Conservation (phyloP, 2,329 filamentous ascomycete genomes). For the Clarireedia homoeocarpa region DNA sequence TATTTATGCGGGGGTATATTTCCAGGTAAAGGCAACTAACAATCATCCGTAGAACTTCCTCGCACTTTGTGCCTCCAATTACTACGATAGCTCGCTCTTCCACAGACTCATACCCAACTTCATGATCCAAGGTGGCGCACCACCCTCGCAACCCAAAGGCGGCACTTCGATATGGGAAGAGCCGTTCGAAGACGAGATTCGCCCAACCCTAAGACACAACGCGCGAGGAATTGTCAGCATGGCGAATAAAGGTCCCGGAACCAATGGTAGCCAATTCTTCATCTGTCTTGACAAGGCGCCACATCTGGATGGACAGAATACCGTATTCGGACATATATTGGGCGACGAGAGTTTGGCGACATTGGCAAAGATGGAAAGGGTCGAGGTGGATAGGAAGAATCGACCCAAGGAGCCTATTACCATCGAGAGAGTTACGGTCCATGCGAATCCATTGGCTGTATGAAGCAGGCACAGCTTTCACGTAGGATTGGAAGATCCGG, state of each 20-base stretch:
- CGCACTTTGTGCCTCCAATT: slow-evolving; percentile 71
- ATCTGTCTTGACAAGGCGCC: slow-evolving; percentile 69
- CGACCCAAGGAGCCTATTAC: slow-evolving; percentile 58
- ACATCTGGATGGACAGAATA: slow-evolving; percentile 78
- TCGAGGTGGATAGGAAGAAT: slow-evolving; percentile 72
- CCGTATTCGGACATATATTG: slow-evolving; percentile 70
- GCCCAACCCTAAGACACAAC: slow-evolving; percentile 60
- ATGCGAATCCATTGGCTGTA: slow-evolving; percentile 70
- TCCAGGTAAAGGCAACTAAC: slow-evolving; percentile 6
- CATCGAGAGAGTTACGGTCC: slow-evolving; percentile 65
- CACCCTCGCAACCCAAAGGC: slow-evolving; percentile 54
- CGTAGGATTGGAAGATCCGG: neutral
- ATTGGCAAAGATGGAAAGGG: slow-evolving; percentile 61
- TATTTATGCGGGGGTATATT: neutral
- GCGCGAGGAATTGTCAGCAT: slow-evolving; percentile 65
- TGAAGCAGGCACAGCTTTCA: slow-evolving; percentile 23
- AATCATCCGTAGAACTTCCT: slow-evolving; percentile 62
- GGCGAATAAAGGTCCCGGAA: slow-evolving; percentile 69
- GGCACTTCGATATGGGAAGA: slow-evolving; percentile 67
- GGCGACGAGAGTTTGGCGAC: slow-evolving; percentile 57
- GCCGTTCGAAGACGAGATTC: slow-evolving; percentile 75
- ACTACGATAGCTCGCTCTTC: slow-evolving; percentile 69
- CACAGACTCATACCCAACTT: slow-evolving; percentile 75
- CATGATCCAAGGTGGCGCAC: slow-evolving; percentile 71
- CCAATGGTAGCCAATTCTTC: slow-evolving; percentile 78